phyloP scores from a whole-genome alignment of 78 protist genomes.

The Speleostelium caveatum region DNA sequence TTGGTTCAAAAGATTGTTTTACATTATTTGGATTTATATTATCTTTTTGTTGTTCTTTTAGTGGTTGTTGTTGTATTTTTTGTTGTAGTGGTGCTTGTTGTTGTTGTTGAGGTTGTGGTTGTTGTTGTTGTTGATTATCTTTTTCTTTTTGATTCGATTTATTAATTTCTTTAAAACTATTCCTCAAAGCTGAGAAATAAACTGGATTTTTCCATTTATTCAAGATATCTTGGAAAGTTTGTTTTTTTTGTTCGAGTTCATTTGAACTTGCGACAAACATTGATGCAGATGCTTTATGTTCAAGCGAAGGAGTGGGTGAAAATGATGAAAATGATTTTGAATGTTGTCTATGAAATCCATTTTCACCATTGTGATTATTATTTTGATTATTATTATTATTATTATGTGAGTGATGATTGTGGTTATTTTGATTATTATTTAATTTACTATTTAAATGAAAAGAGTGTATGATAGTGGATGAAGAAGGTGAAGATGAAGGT shows the following conservation, averaged over 20 bases:
- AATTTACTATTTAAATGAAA: too few species aligned
- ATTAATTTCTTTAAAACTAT: too few species aligned
- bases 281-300: not conserved
- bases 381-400: not conserved
- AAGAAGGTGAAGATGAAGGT: not conserved
- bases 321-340: constrained; percentile 58
- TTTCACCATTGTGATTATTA: too few species aligned
- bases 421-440: too few species aligned
- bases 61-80: not conserved
- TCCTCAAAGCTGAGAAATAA: not conserved
- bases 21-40: not conserved
- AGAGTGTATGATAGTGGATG: too few species aligned
- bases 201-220: constrained; percentile 43
- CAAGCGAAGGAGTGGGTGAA: not conserved
- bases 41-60: not conserved
- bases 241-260: not conserved
- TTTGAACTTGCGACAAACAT: not conserved
- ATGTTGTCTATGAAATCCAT: not conserved
- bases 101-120: not conserved
- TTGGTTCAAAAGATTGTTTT: too few species aligned
- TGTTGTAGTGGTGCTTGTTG: not conserved
- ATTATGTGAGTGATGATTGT: not conserved
- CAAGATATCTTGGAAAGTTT: constrained; percentile 38
- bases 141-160: too few species aligned
- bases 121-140: too few species aligned